Base-by-base conservation (phyloP, 768 basidiomycete genomes). In the Boletus subparvulus region DNA sequence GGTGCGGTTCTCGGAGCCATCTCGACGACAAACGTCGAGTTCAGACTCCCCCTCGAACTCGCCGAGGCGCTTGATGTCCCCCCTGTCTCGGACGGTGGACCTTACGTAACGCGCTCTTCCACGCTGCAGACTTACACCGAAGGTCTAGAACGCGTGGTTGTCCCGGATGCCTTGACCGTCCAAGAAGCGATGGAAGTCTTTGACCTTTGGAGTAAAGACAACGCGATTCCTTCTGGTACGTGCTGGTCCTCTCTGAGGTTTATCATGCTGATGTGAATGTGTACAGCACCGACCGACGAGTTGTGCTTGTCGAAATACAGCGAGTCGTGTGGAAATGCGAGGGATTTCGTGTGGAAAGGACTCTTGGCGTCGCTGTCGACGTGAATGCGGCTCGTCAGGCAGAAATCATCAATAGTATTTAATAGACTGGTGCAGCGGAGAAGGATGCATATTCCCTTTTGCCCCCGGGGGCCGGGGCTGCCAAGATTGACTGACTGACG, bases 241-340 rank as follows among this genome's bases (percentile, higher is more conserved):
- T 62, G 21, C 3, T 28, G 17, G 16, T 32, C 32, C 10, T 32
- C 32, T 32, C 32, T 32, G 2, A n/a, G 2, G 21, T 43, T 43
- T 28, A 30, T 40, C 39, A 37, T 40, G 8, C n/a, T 42, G 41
- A 59, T 12, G 4, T 46, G 26, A 6, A 14, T 21, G 26, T 24
- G 37, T 37, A 14, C 59, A 80, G 79, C 51, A 14, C 66, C 72
- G 3, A 79, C 74, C 13, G 93, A 96, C 64, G 87, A 90, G 68
- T 61, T 84, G 14, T 94, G 94, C 74, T 71, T 94, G 66, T 74
- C 84, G 11, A 92, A 90, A 69, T 93, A 89, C 61, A 81, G 83
- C 2, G 88, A 92, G 64, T 81, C 87, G 8, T 80, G 79, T 52
- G 93, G 92, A 42, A 94, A 94, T 69, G 78, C 92, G 13, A 77